Evolutionary conservation across 2,329 filamentous ascomycete species (phyloP), one percentile per base, ranked within the genome.

Genomic region (Pseudogymnoascus sp.): DNA sequence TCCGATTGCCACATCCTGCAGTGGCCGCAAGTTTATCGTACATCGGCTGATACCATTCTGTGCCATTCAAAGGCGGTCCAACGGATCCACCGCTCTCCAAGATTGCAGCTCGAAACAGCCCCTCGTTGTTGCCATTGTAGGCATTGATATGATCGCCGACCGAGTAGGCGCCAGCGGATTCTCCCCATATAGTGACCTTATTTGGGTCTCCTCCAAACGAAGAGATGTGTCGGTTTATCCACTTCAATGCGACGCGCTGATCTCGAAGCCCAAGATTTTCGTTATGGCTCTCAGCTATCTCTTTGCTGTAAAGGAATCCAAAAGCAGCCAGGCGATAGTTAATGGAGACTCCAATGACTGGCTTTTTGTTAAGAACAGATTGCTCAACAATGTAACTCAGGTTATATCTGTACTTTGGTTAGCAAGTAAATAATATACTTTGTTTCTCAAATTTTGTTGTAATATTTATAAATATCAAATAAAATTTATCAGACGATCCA

Each of bases 201-300:
- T 62, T 60, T 8, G 74, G 74, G 65, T 79, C 74, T n/a, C 75
- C 76, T 9, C 75, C 75, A 59, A 78, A 78, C 0, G 75, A 74
- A 1, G 67, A 74, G 35, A 84, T 82, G 63, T 84, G 83, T 63
- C 83, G 79, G 62, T 77, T 75, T 38, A 87, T 78, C 85, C 85
- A 88, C 59, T 76, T 73, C 28, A 87, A 74, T 9, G 82, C 77
- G 20, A 79, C 68, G 63, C 81, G 77, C 72, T 87, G 84, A 67
- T 88, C 86, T 64, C 78, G 76, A 47, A 88, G 72, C 1, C 87
- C 87, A 9, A 86, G 74, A 64, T 90, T 90, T 54, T 85, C 73
- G 39, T 81, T 68, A 0, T 82, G 84, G 41, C 77, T 78, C 22
- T 77, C 77, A 14, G 78, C 75, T 11, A 83, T 75, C 61, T 81